These are phyloP conservation scores for Backusella luteola DNA, from an alignment of 192 early-diverging fungal genomes.

Conservation along the genomic window DNA sequence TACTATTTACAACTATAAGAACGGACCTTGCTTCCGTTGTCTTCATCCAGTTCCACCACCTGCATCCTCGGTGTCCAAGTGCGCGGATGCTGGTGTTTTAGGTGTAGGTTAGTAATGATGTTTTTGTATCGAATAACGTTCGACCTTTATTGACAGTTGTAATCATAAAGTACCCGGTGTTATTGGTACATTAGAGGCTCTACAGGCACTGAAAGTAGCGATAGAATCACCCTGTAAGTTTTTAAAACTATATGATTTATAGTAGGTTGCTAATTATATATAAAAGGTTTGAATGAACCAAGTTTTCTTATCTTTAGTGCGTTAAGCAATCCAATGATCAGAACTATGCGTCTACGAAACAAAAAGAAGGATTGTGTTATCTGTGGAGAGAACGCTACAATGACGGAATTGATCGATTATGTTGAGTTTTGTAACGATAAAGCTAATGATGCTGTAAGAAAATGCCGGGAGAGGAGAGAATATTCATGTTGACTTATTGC, in stretches of 20 bases:
- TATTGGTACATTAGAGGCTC: constrained; percentile 89
- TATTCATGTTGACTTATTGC: background rate
- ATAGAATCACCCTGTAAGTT: constrained; percentile 41
- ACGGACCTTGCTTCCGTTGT: constrained; percentile 96
- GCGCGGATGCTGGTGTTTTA: constrained; percentile 89
- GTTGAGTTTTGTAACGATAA: constrained; percentile 84
- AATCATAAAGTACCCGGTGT: constrained; percentile 75
- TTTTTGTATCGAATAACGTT: background rate
- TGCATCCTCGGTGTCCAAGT: constrained; percentile 82
- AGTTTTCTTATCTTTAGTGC: constrained; percentile 84
- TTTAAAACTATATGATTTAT: background rate
- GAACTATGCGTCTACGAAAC: constrained; percentile 75
- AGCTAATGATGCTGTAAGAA: constrained; percentile 70
- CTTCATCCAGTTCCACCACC: constrained; percentile 93
- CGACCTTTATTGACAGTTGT: background rate
- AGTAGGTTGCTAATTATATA: background rate
- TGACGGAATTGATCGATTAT: constrained; percentile 87
- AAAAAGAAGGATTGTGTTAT: constrained; percentile 71
- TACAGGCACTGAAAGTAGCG: constrained; percentile 88
- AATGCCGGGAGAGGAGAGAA: background rate
- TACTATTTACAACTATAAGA: constrained; percentile 88
- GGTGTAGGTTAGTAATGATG: constrained; percentile 61
- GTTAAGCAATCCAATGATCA: constrained; percentile 63
- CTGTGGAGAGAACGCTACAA: constrained; percentile 84
- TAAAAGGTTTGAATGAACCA: constrained; percentile 44